A percentile compares a stretch with the other conserved stretches of the same genome.
phyloP scores from a whole-genome alignment of 768 basidiomycete genomes.

The Infundibulicybe gibba region DNA sequence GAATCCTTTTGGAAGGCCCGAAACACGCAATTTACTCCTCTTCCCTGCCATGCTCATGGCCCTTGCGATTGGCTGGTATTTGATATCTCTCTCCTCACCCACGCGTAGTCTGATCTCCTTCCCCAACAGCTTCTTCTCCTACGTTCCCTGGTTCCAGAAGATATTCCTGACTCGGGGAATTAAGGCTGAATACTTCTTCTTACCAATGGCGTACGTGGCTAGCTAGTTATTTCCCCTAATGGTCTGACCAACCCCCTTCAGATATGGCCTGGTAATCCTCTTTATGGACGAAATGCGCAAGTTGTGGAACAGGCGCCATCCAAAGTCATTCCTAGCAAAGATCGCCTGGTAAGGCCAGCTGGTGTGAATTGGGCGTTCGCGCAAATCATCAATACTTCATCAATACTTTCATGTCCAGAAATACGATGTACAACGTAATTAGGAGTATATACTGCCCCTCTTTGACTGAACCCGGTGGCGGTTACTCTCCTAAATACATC shows the following conservation, averaged over 20 bases:
- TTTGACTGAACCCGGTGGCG: no score
- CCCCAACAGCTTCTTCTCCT: neutral
- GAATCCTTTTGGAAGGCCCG: constrained; percentile 30
- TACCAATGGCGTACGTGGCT: neutral
- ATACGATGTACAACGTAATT: no score
- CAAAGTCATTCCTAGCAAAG: neutral
- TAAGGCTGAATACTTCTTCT: neutral
- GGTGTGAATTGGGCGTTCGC: no score
- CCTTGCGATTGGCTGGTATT: constrained; percentile 37
- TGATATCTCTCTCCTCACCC: neutral
- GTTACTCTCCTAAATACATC: no score
- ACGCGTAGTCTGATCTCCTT: neutral
- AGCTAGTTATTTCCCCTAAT: neutral
- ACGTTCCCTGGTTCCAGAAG: neutral
- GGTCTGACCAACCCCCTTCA: neutral
- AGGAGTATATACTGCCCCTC: no score
- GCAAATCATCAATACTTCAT: no score
- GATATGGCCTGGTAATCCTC: neutral
- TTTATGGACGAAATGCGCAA: neutral
- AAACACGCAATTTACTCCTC: constrained; percentile 31
- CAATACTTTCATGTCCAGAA: no score
- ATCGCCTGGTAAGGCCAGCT: neutral
- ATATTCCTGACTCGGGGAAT: neutral
- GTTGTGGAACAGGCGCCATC: neutral
- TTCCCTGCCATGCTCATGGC: constrained; percentile 43